phyloP scores from a whole-genome alignment of 139 green algal genomes.

The Chlamydomonas urium region DNA sequence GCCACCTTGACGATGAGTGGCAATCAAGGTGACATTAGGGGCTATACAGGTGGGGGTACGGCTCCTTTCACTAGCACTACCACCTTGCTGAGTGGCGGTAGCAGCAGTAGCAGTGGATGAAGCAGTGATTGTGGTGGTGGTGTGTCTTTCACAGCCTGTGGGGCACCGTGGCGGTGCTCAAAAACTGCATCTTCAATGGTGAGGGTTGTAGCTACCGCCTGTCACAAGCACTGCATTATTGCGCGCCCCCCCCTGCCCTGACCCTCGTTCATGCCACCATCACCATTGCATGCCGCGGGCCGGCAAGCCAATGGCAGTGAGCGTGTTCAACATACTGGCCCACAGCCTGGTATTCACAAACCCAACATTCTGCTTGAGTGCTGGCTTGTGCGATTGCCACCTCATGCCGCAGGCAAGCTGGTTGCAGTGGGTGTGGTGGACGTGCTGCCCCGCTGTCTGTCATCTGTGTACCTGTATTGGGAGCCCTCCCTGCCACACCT shows the following conservation, averaged over 20 bases:
- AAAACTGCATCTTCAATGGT: constrained; percentile 5
- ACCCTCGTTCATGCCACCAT: no score
- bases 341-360: background rate
- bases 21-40: background rate
- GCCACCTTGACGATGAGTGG: constrained; percentile 76
- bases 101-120: no score
- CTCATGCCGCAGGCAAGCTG: constrained; percentile 43
- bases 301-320: no score
- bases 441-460: constrained; percentile 79
- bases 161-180: no score
- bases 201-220: background rate
- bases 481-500: constrained; percentile 72
- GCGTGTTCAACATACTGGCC: background rate
- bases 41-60: background rate
- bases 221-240: background rate
- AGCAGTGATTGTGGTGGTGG: no score
- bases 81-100: no score
- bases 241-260: no score
- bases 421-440: constrained; percentile 92
- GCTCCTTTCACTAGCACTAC: constrained; percentile 9
- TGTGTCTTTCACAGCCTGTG: no score
- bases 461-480: constrained; percentile 94
- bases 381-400: background rate
- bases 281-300: no score
- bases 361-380: background rate